Percentiles rank a stretch among this genome's conserved stretches.
Conservation (phyloP, 495 filamentous ascomycete species). For the Pseudoneurospora amorphoporcata region DNA sequence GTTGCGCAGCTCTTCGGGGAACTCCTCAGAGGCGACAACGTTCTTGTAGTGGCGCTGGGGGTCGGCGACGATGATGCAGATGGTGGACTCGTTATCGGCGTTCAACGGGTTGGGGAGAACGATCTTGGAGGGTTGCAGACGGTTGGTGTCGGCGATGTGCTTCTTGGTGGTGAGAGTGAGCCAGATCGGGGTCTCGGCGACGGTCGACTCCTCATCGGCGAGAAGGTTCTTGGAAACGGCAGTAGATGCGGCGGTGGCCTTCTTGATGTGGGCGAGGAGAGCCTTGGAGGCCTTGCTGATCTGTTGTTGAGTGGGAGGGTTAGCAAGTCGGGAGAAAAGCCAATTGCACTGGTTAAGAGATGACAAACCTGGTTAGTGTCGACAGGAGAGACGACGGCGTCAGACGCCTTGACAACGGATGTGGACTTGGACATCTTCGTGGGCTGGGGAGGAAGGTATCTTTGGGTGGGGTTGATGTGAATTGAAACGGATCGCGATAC, state of each 20-base stretch:
- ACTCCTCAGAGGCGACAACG: conserved; percentile 60
- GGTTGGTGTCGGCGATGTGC: conserved; percentile 36
- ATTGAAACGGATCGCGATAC: not conserved
- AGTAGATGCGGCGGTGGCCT: conserved; percentile 44
- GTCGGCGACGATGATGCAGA: conserved; percentile 64
- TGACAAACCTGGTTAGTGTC: conserved; percentile 34
- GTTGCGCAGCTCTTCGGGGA: conserved; percentile 59
- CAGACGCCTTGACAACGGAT: conserved; percentile 16
- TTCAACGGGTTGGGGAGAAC: conserved; percentile 61
- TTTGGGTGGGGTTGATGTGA: conserved; percentile 4
- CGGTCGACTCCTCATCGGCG: conserved; percentile 43
- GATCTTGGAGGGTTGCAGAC: conserved; percentile 59
- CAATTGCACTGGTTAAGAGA: not conserved
- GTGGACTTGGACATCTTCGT: conserved; percentile 20
- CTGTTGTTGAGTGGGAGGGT: conserved; percentile 26
- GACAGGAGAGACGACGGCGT: conserved; percentile 27
- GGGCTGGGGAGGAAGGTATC: conserved; percentile 8
- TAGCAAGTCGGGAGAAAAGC: not conserved
- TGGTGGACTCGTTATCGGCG: conserved; percentile 43
- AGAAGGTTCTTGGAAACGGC: conserved; percentile 66
- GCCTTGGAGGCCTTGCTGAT: conserved; percentile 71
- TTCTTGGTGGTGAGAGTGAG: conserved; percentile 84
- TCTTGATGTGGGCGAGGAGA: conserved; percentile 69
- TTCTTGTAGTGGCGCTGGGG: conserved; percentile 90
- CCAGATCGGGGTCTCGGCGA: conserved; percentile 55